Evolutionary conservation across 345 rosid genomes (phyloP).

Genomic region (Citrus sinensis): DNA sequence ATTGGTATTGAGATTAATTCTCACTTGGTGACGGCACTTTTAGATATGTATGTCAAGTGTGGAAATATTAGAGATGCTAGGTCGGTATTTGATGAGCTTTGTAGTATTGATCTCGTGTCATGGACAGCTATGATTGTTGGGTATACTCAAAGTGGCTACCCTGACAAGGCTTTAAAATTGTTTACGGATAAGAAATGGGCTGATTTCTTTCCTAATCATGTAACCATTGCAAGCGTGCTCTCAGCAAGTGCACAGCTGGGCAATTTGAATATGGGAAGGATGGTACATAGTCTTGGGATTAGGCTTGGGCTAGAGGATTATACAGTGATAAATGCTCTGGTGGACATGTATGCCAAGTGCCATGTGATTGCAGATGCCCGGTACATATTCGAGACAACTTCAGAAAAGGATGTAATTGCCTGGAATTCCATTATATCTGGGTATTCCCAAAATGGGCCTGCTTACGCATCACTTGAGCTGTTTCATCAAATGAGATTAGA

Average conservation of each 20-base stretch:
- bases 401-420: slow-evolving; percentile 52
- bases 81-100: slow-evolving; percentile 43
- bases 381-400: slow-evolving; percentile 48
- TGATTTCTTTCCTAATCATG: slow-evolving; percentile 54
- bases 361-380: slow-evolving; percentile 50
- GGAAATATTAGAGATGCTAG: slow-evolving; percentile 55
- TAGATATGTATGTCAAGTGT: slow-evolving; percentile 84
- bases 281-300: slow-evolving; percentile 54
- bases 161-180: slow-evolving; percentile 53
- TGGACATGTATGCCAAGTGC: slow-evolving; percentile 93
- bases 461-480: slow-evolving; percentile 45
- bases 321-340: slow-evolving; percentile 64
- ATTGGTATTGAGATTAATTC: slow-evolving; percentile 52
- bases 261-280: slow-evolving; percentile 51
- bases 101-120: slow-evolving; percentile 48
- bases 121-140: slow-evolving; percentile 98
- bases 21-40: slow-evolving; percentile 54
- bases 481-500: slow-evolving; percentile 56
- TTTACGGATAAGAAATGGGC: slow-evolving; percentile 49
- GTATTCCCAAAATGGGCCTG: slow-evolving; percentile 63
- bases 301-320: slow-evolving; percentile 60
- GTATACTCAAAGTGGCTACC: slow-evolving; percentile 53
- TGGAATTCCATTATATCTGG: slow-evolving; percentile 94
- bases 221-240: slow-evolving; percentile 63
- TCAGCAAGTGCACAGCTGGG: slow-evolving; percentile 63